Percentiles rank a stretch among this genome's conserved stretches.
These are phyloP conservation scores for Candida coleopterorum DNA, from an alignment of 805 yeast species.

Conservation along the genomic window DNA sequence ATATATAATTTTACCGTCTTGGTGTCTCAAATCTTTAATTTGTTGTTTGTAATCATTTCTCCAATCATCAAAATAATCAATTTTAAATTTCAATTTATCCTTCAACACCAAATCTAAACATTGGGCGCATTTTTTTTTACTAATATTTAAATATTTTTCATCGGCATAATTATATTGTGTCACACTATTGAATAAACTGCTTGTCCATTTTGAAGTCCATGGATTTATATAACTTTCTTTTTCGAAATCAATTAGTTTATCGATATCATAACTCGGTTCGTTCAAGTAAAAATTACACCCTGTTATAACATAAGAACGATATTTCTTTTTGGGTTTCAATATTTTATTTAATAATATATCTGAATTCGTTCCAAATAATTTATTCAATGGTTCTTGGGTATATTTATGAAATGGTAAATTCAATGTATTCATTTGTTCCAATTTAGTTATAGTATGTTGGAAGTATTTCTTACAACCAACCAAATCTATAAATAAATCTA, in stretches of 20 bases:
- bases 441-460: constrained; percentile 24
- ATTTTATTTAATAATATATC: constrained; percentile 32
- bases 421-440: constrained; percentile 24
- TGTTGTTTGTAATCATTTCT: constrained; percentile 27
- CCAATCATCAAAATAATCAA: constrained; percentile 35
- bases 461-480: constrained; percentile 36
- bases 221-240: constrained; percentile 22
- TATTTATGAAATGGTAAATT: constrained; percentile 23
- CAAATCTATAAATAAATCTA: constrained; percentile 36
- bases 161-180: constrained; percentile 32
- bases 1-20: constrained; percentile 32
- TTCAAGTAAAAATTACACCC: constrained; percentile 27
- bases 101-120: constrained; percentile 23
- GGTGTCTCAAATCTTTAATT: constrained; percentile 20
- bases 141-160: constrained; percentile 22
- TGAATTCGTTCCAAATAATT: constrained; percentile 21
- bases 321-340: constrained; percentile 26
- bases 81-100: constrained; percentile 25
- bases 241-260: constrained; percentile 15
- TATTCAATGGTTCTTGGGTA: constrained; percentile 7
- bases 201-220: constrained; percentile 34
- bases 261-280: constrained; percentile 33
- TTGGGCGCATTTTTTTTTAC: constrained; percentile 30
- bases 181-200: constrained; percentile 24
- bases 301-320: constrained; percentile 28